Conservation (phyloP, 345 rosid species). For the Stellera chamaejasme region DNA sequence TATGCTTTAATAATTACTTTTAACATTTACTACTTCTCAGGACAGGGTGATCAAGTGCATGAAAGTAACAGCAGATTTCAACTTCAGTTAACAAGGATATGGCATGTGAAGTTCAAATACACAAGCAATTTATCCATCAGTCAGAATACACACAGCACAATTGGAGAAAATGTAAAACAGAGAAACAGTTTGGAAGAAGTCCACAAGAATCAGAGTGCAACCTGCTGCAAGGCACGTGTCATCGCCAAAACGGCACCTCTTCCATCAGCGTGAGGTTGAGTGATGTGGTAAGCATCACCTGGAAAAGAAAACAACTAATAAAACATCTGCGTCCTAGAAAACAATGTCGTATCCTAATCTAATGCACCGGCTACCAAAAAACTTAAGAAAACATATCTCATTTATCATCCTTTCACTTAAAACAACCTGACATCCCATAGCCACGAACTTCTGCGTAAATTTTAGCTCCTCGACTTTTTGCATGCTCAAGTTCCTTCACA, state of each 20-base stretch:
- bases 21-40: neutral
- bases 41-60: neutral
- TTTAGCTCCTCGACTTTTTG: constrained; percentile 74
- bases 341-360: too few species aligned
- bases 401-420: constrained; percentile 7
- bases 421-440: constrained; percentile 96
- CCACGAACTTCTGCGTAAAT: constrained; percentile 90
- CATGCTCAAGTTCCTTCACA: constrained; percentile 85
- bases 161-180: neutral
- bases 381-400: neutral
- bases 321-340: too few species aligned
- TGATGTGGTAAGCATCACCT: constrained; percentile 96
- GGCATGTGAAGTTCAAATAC: too few species aligned
- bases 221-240: constrained; percentile 76
- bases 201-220: constrained; percentile 3
- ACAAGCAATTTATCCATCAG: too few species aligned
- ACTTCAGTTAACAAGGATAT: too few species aligned
- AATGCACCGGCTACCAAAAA: too few species aligned
- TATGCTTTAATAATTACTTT: too few species aligned
- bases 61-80: too few species aligned
- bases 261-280: constrained; percentile 87
- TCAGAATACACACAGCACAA: constrained; percentile 8
- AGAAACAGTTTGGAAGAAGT: too few species aligned
- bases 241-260: constrained; percentile 90
- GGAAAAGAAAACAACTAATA: constrained; percentile 10